Conservation (phyloP, 2,329 filamentous ascomycete genomes). For the Penicillium sp. region DNA sequence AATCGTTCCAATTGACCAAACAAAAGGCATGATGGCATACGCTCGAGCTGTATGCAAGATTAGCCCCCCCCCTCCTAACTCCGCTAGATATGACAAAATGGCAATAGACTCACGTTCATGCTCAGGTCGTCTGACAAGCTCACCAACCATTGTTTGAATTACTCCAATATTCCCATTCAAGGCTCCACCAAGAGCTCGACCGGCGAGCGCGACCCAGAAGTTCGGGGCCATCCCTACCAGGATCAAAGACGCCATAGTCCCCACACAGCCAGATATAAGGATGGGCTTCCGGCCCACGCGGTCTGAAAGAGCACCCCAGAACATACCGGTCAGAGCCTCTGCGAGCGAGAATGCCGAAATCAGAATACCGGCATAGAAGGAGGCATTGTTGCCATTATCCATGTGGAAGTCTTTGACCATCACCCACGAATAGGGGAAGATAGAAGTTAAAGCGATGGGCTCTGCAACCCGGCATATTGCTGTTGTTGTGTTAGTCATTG, state of each 20-base stretch:
- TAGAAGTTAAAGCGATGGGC: constrained; percentile 87
- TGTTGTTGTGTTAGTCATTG: constrained; percentile 37
- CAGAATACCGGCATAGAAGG: constrained; percentile 82
- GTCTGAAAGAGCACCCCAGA: constrained; percentile 83
- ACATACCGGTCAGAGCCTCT: constrained; percentile 81
- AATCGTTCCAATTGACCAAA: constrained; percentile 89
- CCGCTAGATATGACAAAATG: neutral
- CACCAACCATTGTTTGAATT: constrained; percentile 89
- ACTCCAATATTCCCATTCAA: constrained; percentile 91
- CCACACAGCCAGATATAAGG: constrained; percentile 74
- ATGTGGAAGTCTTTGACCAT: constrained; percentile 75
- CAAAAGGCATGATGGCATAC: constrained; percentile 90
- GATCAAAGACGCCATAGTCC: constrained; percentile 79
- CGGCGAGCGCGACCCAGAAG: constrained; percentile 78
- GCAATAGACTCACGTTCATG: constrained; percentile 69
- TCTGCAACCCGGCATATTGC: constrained; percentile 91
- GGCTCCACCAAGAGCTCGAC: constrained; percentile 73
- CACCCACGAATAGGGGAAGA: constrained; percentile 88
- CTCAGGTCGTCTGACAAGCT: constrained; percentile 77
- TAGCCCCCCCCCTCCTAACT: neutral
- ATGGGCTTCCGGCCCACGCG: constrained; percentile 81
- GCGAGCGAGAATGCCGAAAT: constrained; percentile 82
- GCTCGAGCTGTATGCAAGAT: constrained; percentile 62
- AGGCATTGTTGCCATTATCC: constrained; percentile 71
- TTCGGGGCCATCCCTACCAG: constrained; percentile 79